Evolutionary conservation across 495 filamentous ascomycete species (phyloP).

Genomic region (Xylaria cubensis): DNA sequence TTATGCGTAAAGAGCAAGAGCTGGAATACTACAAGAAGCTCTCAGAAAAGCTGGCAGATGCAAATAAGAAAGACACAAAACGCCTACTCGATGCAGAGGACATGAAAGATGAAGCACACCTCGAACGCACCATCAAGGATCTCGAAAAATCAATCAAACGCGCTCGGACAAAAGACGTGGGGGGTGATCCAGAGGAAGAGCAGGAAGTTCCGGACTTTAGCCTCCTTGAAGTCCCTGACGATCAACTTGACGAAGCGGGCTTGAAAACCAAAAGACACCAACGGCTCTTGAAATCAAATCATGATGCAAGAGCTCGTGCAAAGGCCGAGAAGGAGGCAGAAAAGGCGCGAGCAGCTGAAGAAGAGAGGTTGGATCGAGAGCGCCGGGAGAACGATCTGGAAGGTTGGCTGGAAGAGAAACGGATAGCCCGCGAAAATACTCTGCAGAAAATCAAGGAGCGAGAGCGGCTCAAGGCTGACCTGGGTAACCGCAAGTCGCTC

Average conservation of each 20-base stretch:
- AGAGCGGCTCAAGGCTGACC: constrained; percentile 86
- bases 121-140: constrained; percentile 83
- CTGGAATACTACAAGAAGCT: constrained; percentile 91
- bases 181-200: constrained; percentile 77
- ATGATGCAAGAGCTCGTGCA: constrained; percentile 88
- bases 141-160: constrained; percentile 87
- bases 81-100: constrained; percentile 88
- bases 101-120: constrained; percentile 82
- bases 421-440: constrained; percentile 72
- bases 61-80: constrained; percentile 87
- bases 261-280: constrained; percentile 91
- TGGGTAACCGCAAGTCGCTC: constrained; percentile 94
- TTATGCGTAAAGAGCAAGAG: constrained; percentile 95
- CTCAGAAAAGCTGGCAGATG: constrained; percentile 65
- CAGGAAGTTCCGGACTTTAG: constrained; percentile 82
- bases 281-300: constrained; percentile 88
- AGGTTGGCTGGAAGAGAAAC: constrained; percentile 82
- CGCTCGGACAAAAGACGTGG: constrained; percentile 89
- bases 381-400: constrained; percentile 83
- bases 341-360: constrained; percentile 80
- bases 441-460: constrained; percentile 90
- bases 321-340: constrained; percentile 96
- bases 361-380: constrained; percentile 81
- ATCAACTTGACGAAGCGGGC: constrained; percentile 87
- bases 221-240: constrained; percentile 87